Evolutionary conservation across 306 rosid genomes (phyloP), one percentile per base, ranked within the genome.

Genomic region (Begonia fuchsioides): DNA sequence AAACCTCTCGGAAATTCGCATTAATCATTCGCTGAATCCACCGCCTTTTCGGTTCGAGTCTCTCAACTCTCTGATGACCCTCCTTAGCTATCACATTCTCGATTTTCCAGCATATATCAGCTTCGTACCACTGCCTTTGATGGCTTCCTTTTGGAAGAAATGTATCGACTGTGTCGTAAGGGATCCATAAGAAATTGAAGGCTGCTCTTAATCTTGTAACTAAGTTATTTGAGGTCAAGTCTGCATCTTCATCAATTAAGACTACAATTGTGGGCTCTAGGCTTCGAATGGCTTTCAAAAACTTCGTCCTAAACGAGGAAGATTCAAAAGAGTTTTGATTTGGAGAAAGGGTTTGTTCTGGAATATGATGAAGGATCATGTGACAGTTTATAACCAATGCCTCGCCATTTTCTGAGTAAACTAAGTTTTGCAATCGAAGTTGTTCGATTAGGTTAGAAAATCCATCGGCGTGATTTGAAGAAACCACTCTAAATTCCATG

Each of bases 41-140:
- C 60, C 26, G 58, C 43, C 63, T 62, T 55, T 72, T 75, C 0
- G 65, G 52, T 68, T 90, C 98, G 2, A 55, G 52, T 44, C 98
- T 43, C 60, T 90, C 94, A 10, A 85, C 87, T 26, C 98, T 77
- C 54, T 82, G 74, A 43, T 69, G 10, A 32, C 98, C 98, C 43
- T 90, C 98, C 5, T 73, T 57, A 0, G 95, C 98, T 20, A 90
- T 74, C 52, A 90, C 79, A 32, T 90, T 90, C 76, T 90, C 92
- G 9, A 90, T 78, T 71, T 79, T 81, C 98, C 98, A 85, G 15
- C 86, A 59, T 9, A 90, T 69, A 15, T 75, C 78, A 1, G 92
- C 82, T 40, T 90, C 98, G 15, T 85, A 84, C 97, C 97, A 90
- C 50, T 77, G 85, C 61, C 98, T 69, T 38, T 85, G 98, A 46